Conservation (phyloP, 345 rosid genomes). For the Ceriops zippeliana region DNA sequence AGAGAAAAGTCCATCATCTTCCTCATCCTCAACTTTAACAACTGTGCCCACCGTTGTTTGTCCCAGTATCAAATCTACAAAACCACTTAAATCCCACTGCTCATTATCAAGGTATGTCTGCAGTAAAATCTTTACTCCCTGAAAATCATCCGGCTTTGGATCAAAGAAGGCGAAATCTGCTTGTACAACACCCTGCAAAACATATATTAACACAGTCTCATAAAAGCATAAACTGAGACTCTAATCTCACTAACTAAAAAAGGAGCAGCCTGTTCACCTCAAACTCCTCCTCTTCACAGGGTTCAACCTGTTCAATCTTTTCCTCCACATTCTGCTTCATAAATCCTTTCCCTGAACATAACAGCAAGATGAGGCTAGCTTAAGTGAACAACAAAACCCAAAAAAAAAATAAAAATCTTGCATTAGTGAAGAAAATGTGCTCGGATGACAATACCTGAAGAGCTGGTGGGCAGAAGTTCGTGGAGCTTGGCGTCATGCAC, state of each 20-base stretch:
- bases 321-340: slow-evolving; percentile 17
- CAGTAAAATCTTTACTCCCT: slow-evolving; percentile 68
- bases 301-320: slow-evolving; percentile 29
- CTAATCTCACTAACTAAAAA: neutral
- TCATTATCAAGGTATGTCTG: slow-evolving; percentile 62
- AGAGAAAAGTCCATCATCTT: slow-evolving; percentile 61
- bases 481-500: slow-evolving; percentile 18
- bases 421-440: neutral
- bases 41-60: slow-evolving; percentile 92
- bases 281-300: slow-evolving; percentile 60
- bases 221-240: neutral
- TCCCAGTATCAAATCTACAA: slow-evolving; percentile 74
- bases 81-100: slow-evolving; percentile 89
- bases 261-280: slow-evolving; percentile 35
- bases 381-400: neutral
- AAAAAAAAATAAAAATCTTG: neutral
- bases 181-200: slow-evolving; percentile 63
- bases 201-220: slow-evolving; percentile 1
- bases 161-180: slow-evolving; percentile 93
- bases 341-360: slow-evolving; percentile 28
- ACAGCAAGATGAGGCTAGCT: neutral
- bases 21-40: slow-evolving; percentile 76
- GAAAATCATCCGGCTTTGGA: slow-evolving; percentile 75
- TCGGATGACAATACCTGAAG: slow-evolving; percentile 27
- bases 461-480: slow-evolving; percentile 17